Evolutionary conservation across 1,284 basidiomycete species (phyloP).

Genomic region (Ganoderma sp.): DNA sequence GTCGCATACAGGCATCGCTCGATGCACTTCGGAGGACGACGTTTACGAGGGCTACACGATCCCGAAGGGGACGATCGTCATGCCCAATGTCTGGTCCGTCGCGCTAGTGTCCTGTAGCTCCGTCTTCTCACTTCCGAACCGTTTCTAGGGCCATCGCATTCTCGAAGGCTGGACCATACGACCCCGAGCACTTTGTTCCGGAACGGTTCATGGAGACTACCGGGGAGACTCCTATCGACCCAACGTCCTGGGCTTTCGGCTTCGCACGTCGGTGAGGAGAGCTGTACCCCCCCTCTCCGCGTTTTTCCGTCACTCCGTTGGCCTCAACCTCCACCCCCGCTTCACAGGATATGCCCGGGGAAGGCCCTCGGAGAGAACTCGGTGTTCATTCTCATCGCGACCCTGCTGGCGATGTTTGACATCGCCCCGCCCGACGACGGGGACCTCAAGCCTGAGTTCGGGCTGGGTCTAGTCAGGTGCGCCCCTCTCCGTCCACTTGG

Average conservation of each 20-base stretch:
- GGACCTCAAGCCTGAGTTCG: constrained; percentile 17
- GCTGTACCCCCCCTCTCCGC: too few species aligned
- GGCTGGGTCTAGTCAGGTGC: constrained; percentile 29
- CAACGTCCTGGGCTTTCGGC: constrained; percentile 30
- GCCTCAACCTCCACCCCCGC: not conserved
- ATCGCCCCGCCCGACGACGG: constrained; percentile 26
- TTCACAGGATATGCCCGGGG: constrained; percentile 36
- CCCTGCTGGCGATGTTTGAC: constrained; percentile 34
- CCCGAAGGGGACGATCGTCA: constrained; percentile 29
- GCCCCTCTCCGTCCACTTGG: too few species aligned
- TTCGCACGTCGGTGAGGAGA: constrained; percentile 28
- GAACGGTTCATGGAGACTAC: constrained; percentile 33
- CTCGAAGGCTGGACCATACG: constrained; percentile 30
- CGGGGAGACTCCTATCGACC: constrained; percentile 21
- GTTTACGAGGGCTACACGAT: constrained; percentile 31
- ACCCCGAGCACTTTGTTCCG: constrained; percentile 36
- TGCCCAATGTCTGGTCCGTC: constrained; percentile 30
- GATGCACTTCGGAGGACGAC: constrained; percentile 25
- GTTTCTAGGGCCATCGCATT: constrained; percentile 35
- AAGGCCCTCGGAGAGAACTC: constrained; percentile 35
- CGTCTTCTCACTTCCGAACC: not conserved
- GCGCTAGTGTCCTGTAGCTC: too few species aligned
- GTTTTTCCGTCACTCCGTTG: too few species aligned
- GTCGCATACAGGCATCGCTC: constrained; percentile 21
- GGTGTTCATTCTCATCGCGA: constrained; percentile 35